Evolutionary conservation across 495 filamentous ascomycete species (phyloP).

Genomic region (Penicillium dipodomyicola): DNA sequence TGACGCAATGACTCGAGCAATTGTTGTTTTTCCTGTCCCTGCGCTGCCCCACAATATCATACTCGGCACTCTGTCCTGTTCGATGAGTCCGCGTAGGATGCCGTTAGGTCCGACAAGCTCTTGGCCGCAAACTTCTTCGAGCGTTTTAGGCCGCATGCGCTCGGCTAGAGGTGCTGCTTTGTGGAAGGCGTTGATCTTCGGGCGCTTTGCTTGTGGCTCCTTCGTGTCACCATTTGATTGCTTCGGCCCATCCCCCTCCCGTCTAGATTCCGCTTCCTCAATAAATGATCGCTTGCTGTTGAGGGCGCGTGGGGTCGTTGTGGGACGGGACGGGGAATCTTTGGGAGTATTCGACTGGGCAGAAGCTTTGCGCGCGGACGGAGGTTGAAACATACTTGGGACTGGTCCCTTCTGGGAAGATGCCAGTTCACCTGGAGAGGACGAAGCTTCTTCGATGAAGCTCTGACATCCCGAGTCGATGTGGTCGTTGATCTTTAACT

Average conservation of each 20-base stretch:
- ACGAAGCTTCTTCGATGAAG: constrained; percentile 49
- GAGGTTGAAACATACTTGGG: constrained; percentile 75
- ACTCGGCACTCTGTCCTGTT: constrained; percentile 80
- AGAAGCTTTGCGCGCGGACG: constrained; percentile 50
- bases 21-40: constrained; percentile 95
- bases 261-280: constrained; percentile 23
- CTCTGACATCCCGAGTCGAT: constrained; percentile 79
- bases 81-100: constrained; percentile 84
- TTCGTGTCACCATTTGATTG: constrained; percentile 18
- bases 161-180: constrained; percentile 84
- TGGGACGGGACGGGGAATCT: constrained; percentile 21
- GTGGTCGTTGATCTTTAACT: constrained; percentile 81
- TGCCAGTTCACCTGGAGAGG: constrained; percentile 39
- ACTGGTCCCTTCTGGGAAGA: constrained; percentile 52
- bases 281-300: constrained; percentile 39
- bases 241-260: constrained; percentile 20
- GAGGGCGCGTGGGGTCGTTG: constrained; percentile 29
- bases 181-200: constrained; percentile 60
- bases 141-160: constrained; percentile 80
- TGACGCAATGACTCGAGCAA: constrained; percentile 87
- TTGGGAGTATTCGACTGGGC: constrained; percentile 25
- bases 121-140: constrained; percentile 89
- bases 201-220: constrained; percentile 52
- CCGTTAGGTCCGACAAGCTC: constrained; percentile 83
- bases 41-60: constrained; percentile 95